Evolutionary conservation across 75 land plant genomes (phyloP), one percentile per base, ranked within the genome.

Genomic region (Gnetum montanum): DNA sequence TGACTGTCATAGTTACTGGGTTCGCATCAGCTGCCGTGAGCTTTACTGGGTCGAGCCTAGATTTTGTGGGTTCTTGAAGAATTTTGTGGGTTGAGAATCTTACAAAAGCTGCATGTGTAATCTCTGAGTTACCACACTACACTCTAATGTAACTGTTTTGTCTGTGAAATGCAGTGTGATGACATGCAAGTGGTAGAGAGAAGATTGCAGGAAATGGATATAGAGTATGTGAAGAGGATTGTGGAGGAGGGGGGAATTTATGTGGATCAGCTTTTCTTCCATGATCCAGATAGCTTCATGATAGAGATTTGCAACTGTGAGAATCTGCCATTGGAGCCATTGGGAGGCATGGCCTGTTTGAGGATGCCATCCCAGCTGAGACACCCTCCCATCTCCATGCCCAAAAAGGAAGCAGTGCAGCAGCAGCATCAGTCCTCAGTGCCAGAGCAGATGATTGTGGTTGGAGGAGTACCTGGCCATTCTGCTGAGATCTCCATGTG

Each of bases 231-330:
- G n/a, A 38, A 55, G 18, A 7, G 24, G 1, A 37, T 22, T 10
- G 15, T 68, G 13, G 58, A 68, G 16, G 70, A 68, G 19, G 59
- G 38, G 0, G 70, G 67, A 22, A 31, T 68, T 12, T 23, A 50
- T 13, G 46, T 62, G 31, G 70, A 68, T 18, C 59, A 62, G 10
- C 25, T 62, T 11, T 68, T 68, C 58, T 51, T 68, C 69, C 70
- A 68, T 28, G 70, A 68, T 23, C 67, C 70, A 12, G 67, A 68
- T 34, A 58, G 70, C 5, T 68, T 62, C 48, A 62, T 68, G 70
- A 62, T 68, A 1, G 70, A 68, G 57, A 40, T 68, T 11, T 62
- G 70, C 24, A 68, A 53, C 3, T 62, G 70, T 27, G 67, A 68
- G n/a, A 63, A 64, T 8, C 16, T 68, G 13, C 67, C 67, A 0